Base-by-base conservation (phyloP, 1,284 basidiomycete species). In the Grifola frondosa region DNA sequence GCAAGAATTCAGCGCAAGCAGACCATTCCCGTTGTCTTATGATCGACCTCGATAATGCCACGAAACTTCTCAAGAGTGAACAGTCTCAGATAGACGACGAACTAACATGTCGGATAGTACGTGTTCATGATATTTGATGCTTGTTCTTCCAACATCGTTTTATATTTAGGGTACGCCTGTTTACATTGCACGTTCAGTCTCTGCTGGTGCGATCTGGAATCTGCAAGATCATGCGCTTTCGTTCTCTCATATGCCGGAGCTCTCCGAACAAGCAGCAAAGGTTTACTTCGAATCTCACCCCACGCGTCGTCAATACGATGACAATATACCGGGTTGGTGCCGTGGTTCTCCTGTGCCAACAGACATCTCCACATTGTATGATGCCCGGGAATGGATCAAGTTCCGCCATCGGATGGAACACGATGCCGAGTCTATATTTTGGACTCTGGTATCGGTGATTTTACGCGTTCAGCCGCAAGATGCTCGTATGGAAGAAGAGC, bases 41-140 rank as follows among this genome's bases (percentile, higher is more conserved):
- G 12, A 47, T 47, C 13, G 45, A 47, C 26, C 32, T 41, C 19
- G 45, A 47, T 21, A 38, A 42, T 28, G 13, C 40, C 4, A 30
- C 45, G 5, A 16, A 25, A 15, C 21, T 46, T 1, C n/a, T 4
- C 8, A 4, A 17, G 21, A 12, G 21, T 10, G 29, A 37, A 25
- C 11, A 7, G 13, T n/a, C 10, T 16, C 22, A 20, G 6, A 29
- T 28, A n/a, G n/a, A n/a, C n/a, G n/a, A n/a, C n/a, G 45, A 47
- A 16, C 40, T 47, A 4, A 25, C 25, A 11, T 20, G 11, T 13
- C 25, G 34, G 20, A 42, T 35, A 5, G 44, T 46, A 20, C 15
- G 44, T 30, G n/a, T 7, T n/a, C 31, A 16, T 13, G 6, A 13
- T 30, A 7, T 6, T 17, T 13, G 24, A 16, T n/a, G 13, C 20